Conservation (phyloP, 768 basidiomycete species). For the Termitomyces sp. region DNA sequence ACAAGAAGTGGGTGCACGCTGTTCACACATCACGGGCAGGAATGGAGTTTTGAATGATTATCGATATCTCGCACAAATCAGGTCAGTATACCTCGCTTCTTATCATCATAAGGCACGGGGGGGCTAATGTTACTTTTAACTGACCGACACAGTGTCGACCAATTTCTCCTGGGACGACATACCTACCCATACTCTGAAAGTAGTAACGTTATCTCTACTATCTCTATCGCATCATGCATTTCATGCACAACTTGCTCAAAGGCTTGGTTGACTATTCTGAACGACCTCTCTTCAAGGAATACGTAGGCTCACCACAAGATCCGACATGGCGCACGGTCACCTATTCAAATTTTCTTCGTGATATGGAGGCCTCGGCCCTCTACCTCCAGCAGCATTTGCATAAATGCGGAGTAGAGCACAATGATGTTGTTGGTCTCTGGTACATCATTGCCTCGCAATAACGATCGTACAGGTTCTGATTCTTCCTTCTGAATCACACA, state of each 20-base stretch:
- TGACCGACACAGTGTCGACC: too few relatives aligned
- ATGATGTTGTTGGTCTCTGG: conserved; percentile 12
- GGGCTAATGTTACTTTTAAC: too few relatives aligned
- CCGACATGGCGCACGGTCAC: conserved; percentile 8
- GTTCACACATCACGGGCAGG: too few relatives aligned
- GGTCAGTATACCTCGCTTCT: too few relatives aligned
- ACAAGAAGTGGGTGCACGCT: too few relatives aligned
- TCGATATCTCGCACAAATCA: too few relatives aligned
- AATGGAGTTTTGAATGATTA: too few relatives aligned
- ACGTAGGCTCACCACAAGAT: background rate
- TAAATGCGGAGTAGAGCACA: background rate
- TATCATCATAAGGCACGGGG: too few relatives aligned
- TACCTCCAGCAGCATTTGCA: conserved; percentile 1
- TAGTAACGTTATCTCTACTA: background rate
- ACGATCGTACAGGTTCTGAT: too few relatives aligned
- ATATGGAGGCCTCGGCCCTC: conserved; percentile 1
- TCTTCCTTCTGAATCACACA: background rate
- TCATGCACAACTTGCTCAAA: conserved; percentile 5
- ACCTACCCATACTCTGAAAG: too few relatives aligned
- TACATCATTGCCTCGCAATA: background rate
- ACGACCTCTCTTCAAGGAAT: conserved; percentile 9
- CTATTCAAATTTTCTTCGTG: background rate
- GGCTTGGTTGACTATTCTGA: conserved; percentile 5
- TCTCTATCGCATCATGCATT: conserved; percentile 6
- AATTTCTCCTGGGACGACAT: too few relatives aligned